A percentile compares a stretch with the other conserved stretches of the same genome.
These are phyloP conservation scores for Purshia tridentata DNA, from an alignment of 306 rosid species.

Conservation along the genomic window DNA sequence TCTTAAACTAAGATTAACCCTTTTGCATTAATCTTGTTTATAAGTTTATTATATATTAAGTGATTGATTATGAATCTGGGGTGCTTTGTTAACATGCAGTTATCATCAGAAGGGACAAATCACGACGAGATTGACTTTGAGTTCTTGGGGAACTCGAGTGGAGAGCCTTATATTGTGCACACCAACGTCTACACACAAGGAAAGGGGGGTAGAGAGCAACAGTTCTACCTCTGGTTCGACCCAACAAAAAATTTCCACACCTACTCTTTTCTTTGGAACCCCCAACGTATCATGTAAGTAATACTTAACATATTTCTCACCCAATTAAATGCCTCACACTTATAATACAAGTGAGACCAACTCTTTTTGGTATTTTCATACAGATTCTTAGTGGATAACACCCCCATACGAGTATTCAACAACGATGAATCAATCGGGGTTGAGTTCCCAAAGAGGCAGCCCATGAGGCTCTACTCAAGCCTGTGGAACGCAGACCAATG, in stretches of 20 bases:
- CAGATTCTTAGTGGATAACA: conserved; percentile 34
- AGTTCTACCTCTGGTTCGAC: conserved; percentile 42
- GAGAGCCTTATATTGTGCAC: conserved; percentile 35
- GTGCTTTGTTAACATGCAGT: conserved; percentile 12
- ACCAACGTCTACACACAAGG: conserved; percentile 39
- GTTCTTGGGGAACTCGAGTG: conserved; percentile 38
- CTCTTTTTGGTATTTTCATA: background rate
- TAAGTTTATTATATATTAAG: background rate
- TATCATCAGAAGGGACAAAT: conserved; percentile 31
- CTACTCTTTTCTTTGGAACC: conserved; percentile 33
- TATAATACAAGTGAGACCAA: no score
- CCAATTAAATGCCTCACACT: no score
- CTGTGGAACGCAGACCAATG: conserved; percentile 40
- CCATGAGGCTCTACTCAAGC: conserved; percentile 44
- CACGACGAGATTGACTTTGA: conserved; percentile 43
- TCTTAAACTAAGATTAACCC: background rate
- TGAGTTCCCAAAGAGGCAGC: conserved; percentile 28
- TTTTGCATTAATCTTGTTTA: background rate
- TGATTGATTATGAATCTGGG: background rate
- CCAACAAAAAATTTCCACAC: conserved; percentile 36
- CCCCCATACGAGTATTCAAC: conserved; percentile 35
- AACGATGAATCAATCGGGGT: conserved; percentile 31
- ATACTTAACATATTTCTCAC: no score
- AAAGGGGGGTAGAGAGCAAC: conserved; percentile 36
- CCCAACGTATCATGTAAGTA: conserved; percentile 31